phyloP scores from a whole-genome alignment of 192 early-diverging fungal genomes.

The Rhizophagus prolifer region DNA sequence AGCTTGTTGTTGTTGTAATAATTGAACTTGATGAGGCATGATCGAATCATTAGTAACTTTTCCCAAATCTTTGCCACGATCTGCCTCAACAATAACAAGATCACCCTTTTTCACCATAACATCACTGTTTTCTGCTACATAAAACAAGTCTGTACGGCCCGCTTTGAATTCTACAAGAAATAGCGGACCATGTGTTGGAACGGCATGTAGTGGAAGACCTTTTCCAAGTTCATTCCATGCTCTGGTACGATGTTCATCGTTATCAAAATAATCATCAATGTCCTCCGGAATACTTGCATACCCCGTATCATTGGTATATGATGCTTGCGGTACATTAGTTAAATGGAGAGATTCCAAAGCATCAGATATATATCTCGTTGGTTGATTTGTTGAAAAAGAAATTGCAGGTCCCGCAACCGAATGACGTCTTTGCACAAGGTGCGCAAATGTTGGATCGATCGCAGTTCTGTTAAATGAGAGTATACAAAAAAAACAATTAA shows the following conservation, averaged over 20 bases:
- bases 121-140: constrained; percentile 53
- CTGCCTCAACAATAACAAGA: constrained; percentile 85
- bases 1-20: constrained; percentile 44
- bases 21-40: constrained; percentile 48
- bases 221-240: constrained; percentile 44
- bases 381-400: constrained; percentile 36
- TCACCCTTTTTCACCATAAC: constrained; percentile 62
- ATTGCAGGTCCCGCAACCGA: constrained; percentile 50
- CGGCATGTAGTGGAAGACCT: constrained; percentile 46
- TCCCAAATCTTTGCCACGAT: constrained; percentile 89
- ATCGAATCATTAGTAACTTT: constrained; percentile 79
- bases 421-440: constrained; percentile 47
- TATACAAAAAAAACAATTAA: not conserved
- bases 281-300: constrained; percentile 29
- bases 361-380: constrained; percentile 30
- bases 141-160: constrained; percentile 82
- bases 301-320: constrained; percentile 27
- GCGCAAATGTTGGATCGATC: constrained; percentile 31
- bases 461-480: constrained; percentile 8
- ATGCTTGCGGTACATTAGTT: constrained; percentile 28
- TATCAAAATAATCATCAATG: constrained; percentile 43
- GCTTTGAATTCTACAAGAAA: constrained; percentile 89
- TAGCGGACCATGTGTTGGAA: constrained; percentile 56
- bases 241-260: constrained; percentile 30
- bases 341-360: constrained; percentile 38